Evolutionary conservation across 345 rosid genomes (phyloP), one percentile per base, ranked within the genome.

Genomic region (Pistacia atlantica): DNA sequence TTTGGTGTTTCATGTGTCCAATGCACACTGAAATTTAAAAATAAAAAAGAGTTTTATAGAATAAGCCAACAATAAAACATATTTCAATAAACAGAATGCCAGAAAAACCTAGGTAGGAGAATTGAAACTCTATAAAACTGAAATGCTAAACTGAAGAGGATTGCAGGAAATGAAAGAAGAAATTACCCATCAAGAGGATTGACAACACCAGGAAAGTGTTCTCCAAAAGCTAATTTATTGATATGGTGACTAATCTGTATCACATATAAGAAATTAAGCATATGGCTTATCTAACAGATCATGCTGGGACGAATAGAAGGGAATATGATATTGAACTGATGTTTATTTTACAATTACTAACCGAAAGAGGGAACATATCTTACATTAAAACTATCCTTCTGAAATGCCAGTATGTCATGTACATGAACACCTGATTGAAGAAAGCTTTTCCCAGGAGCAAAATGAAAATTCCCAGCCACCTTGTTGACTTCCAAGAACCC

Each of bases 371-470:
- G 49, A 73, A 14, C 18, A 3, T 45, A 46, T 46, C 93, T 84
- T 88, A 96, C 98, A 79, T 96, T 96, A 73, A 93, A 94, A 77
- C 87, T 90, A 71, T 92, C 97, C 85, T 85, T 90, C 59, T 94
- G 97, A 84, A 94, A 90, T 35, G 94, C 87, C 81, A 91, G 88
- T 80, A 89, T 85, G 87, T 94, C 98, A 67, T 96, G 97, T 56
- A 92, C 90, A 76, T 92, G 97, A 76, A 92, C 91, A 17, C 89
- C 90, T 46, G 94, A 86, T 77, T 94, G 97, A 78, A 92, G 97
- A 86, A 96, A 93, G 90, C 99, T 96, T 87, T 96, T 96, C 79
- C 97, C 98, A 61, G 98, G 98, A 71, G 99, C 97, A 89, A 96
- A 96, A 80, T 96, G 97, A 79, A 94, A 96, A 84, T 92, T 93